Percentiles rank a stretch among this genome's conserved stretches.
Evolutionary conservation across 2,329 filamentous ascomycete genomes (phyloP).

Genomic region (Sclerotinia spermophila): DNA sequence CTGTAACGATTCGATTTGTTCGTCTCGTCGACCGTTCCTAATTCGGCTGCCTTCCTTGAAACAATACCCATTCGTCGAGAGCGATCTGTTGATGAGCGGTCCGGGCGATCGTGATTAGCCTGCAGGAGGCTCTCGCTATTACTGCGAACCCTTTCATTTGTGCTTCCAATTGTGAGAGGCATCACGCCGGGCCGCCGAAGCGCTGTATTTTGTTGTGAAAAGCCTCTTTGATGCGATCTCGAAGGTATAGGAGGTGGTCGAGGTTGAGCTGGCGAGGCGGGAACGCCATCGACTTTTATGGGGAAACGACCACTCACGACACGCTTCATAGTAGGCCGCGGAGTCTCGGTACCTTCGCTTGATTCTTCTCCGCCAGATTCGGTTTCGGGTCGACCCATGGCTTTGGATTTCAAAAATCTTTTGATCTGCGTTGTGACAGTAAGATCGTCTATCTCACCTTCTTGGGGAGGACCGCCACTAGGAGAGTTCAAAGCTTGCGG

Average conservation of each 20-base stretch:
- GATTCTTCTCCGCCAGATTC: conserved; percentile 58
- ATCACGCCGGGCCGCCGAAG: conserved; percentile 70
- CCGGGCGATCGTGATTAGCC: conserved; percentile 38
- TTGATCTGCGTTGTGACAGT: conserved; percentile 59
- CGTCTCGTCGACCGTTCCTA: conserved; percentile 60
- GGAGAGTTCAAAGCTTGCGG: conserved; percentile 53
- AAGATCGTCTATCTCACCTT: conserved; percentile 61
- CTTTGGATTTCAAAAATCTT: conserved; percentile 51
- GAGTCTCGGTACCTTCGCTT: conserved; percentile 76
- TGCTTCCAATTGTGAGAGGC: conserved; percentile 63
- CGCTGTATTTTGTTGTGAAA: conserved; percentile 62
- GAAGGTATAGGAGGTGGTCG: conserved; percentile 75
- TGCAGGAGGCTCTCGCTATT: conserved; percentile 61
- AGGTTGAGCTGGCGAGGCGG: conserved; percentile 64
- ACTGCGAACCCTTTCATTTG: conserved; percentile 63
- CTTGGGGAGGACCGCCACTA: conserved; percentile 49
- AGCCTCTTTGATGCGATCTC: conserved; percentile 74
- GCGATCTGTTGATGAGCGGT: conserved; percentile 45
- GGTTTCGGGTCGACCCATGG: conserved; percentile 49
- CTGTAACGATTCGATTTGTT: conserved; percentile 58
- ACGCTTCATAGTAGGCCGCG: conserved; percentile 58
- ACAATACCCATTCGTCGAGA: conserved; percentile 63
- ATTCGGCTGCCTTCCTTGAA: conserved; percentile 55
- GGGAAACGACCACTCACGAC: conserved; percentile 63
- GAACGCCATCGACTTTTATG: conserved; percentile 69